Conservation (phyloP, 1,284 basidiomycete species). For the Ustilago crameri region DNA sequence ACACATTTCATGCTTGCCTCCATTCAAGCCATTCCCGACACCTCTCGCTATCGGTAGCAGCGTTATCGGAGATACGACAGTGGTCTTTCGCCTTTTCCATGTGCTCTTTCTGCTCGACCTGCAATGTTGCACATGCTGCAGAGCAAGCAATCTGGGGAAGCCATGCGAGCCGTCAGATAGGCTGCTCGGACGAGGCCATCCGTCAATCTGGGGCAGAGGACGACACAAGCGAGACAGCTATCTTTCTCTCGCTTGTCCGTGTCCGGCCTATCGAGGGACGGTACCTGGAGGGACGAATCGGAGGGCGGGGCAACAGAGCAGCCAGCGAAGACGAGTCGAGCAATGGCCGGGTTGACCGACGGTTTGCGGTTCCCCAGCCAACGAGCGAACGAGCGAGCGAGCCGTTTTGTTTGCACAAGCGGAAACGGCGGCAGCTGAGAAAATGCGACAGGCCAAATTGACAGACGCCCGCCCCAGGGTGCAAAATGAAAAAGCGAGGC, state of each 20-base stretch:
- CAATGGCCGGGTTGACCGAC: no score
- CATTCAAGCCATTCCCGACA: background rate
- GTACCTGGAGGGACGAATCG: no score
- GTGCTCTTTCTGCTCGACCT: background rate
- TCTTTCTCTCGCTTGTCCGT: no score
- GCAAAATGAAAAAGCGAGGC: background rate
- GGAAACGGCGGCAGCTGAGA: no score
- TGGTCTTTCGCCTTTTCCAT: slow-evolving; percentile 8
- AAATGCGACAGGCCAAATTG: background rate
- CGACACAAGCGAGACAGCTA: background rate
- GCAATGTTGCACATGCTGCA: background rate
- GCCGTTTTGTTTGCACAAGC: no score
- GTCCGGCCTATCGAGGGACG: no score
- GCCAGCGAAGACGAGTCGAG: no score
- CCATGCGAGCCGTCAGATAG: slow-evolving; percentile 16
- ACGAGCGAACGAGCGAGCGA: no score
- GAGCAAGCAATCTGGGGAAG: background rate
- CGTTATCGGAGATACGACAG: background rate
- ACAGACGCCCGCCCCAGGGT: background rate
- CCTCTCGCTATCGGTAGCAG: slow-evolving; percentile 3
- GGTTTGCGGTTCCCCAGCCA: no score
- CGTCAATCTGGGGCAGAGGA: background rate
- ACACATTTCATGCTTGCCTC: background rate
- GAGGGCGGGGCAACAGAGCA: no score
- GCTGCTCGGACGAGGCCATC: background rate